Evolutionary conservation across 495 filamentous ascomycete genomes (phyloP), one percentile per base, ranked within the genome.

Genomic region (Talaromyces adpressus): DNA sequence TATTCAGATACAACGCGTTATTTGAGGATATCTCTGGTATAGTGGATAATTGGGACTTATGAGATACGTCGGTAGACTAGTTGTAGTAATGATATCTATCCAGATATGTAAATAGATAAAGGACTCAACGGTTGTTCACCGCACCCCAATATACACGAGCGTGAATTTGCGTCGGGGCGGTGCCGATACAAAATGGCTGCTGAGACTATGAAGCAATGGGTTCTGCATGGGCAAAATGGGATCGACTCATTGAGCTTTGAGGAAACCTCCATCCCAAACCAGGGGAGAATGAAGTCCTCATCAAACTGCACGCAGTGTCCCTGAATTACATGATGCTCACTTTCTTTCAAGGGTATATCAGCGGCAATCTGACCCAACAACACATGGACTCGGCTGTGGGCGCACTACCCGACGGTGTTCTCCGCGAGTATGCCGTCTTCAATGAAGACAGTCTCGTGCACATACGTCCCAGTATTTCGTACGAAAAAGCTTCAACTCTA

Each of bases 351-450:
- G 39, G 39, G 4, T 45, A 45, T 45, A 45, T 18, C 39, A 45
- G 39, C 39, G 39, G 39, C 5, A 45, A 8, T n/a, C 16, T 45
- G 14, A 16, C 39, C 39, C 39, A 45, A 1, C 14, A 45, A 45
- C 39, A 45, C 39, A 45, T 45, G 39, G 16, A 18, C 39, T 45
- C 82, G 0, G 87, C 86, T 5, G 72, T 90, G 0, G 89, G 89
- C 12, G 87, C 87, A 29, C 75, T 70, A 7, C 18, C 87, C 0
- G 82, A 92, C 65, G 89, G 90, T 39, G 82, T 82, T 0, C 71
- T 92, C 12, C 77, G 86, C 6, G 75, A 86, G 66, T 88, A 89
- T 62, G 88, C 78, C 34, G 76, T 75, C 1, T 89, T 86, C 70
- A 73, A 78, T 58, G 84, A 90, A 72, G 69, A 78, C 18, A 87